Base-by-base conservation (phyloP, 352 stramenopile species). In the Globisporangium solare region DNA sequence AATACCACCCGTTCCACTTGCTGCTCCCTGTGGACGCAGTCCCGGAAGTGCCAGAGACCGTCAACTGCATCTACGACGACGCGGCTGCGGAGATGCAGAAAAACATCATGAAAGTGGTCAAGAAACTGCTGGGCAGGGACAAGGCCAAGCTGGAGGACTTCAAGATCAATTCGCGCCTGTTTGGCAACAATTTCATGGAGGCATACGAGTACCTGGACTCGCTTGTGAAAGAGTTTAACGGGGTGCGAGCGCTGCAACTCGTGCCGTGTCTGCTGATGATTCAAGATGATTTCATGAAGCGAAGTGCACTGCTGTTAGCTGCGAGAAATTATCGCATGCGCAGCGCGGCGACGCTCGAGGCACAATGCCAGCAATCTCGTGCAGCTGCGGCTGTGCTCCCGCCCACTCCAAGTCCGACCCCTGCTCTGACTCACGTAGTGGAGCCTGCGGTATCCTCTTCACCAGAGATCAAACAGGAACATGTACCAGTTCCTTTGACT, bases 171-270 rank as follows among this genome's bases (percentile, higher is more conserved):
- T 78, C 80, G 32, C 75, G 77, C 0, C 66, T 93, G 11, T 88
- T 75, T 62, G 83, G 83, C 35, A 91, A 86, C 66, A 79, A 85
- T 56, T 91, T 89, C 43, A 88, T 93, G 80, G 83, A 91, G 42
- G 55, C 76, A 0, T 52, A 70, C 41, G 79, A 85, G 48, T 93
- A 88, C 48, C 20, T 90, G 39, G 69, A 88, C n/a, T 72, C 63
- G n/a, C 64, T 91, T 14, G 71, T 83, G 20, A 71, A 76, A 14
- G 71, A 83, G n/a, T 64, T 93, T n/a, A 67, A 74, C 20, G 56
- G 53, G 0, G 70, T 89, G 49, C 70, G 79, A 17, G 70, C 79
- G 13, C 67, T 93, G 18, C 66, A 83, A 53, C 57, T 93, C 15
- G 67, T 90, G 3, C 83, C 83, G 17, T 86, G 80, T 60, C 68